phyloP scores from a whole-genome alignment of 2,329 filamentous ascomycete genomes.

The Daldinia sp. region DNA sequence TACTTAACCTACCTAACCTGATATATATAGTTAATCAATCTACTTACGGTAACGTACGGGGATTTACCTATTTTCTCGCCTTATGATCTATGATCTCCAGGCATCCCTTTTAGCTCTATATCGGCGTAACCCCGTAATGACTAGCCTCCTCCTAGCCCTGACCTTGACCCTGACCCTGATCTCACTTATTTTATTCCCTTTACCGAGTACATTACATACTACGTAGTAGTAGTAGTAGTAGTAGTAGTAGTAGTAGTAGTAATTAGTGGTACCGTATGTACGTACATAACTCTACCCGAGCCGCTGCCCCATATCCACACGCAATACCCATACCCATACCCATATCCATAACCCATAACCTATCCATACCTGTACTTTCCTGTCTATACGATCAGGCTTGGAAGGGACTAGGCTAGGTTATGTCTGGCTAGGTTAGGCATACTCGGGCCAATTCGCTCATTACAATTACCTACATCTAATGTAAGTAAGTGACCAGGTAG shows the following conservation, averaged over 20 bases:
- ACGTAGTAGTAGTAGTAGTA: constrained; percentile 23
- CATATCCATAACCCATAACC: not conserved
- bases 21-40: constrained; percentile 19
- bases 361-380: constrained; percentile 11
- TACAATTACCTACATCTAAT: constrained; percentile 22
- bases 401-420: constrained; percentile 26
- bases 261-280: constrained; percentile 8
- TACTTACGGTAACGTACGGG: constrained; percentile 9
- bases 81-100: constrained; percentile 42
- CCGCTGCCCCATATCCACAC: constrained; percentile 21
- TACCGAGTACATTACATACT: constrained; percentile 35
- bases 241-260: too few species aligned
- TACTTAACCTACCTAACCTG: constrained; percentile 4
- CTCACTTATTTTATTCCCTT: constrained; percentile 33
- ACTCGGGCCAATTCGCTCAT: constrained; percentile 35
- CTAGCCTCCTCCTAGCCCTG: constrained; percentile 18
- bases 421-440: constrained; percentile 25
- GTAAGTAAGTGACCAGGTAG: constrained; percentile 25
- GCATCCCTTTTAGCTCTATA: constrained; percentile 28
- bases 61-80: constrained; percentile 13
- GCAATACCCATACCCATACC: too few species aligned
- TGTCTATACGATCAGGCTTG: constrained; percentile 30
- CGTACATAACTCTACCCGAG: constrained; percentile 30
- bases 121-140: constrained; percentile 38
- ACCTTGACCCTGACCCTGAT: constrained; percentile 20